Percentiles rank a stretch among this genome's conserved stretches.
Conservation (phyloP, 306 rosid species). For the Vigna radiata region DNA sequence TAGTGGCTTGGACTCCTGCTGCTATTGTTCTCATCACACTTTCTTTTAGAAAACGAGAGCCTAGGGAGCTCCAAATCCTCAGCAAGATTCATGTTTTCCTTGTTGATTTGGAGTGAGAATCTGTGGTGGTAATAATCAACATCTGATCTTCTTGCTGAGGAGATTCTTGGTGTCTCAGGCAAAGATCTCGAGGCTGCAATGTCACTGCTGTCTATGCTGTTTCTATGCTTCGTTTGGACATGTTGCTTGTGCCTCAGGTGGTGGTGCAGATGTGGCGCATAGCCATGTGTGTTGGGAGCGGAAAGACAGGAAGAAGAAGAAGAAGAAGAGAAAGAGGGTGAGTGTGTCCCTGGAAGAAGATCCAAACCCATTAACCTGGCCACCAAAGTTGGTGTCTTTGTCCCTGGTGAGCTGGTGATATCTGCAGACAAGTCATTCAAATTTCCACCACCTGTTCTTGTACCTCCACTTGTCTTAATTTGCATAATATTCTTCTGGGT, state of each 20-base stretch:
- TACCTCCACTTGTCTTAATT: constrained; percentile 64
- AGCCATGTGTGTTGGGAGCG: constrained; percentile 46
- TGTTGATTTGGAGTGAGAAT: constrained; percentile 84
- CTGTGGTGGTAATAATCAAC: constrained; percentile 81
- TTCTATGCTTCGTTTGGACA: constrained; percentile 49
- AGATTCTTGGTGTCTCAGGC: constrained; percentile 80
- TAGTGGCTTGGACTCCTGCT: constrained; percentile 53
- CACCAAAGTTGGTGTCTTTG: constrained; percentile 88
- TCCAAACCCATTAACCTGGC: constrained; percentile 97
- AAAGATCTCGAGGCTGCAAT: constrained; percentile 58
- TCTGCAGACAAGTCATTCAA: constrained; percentile 60
- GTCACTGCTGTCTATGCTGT: constrained; percentile 46
- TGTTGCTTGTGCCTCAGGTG: constrained; percentile 38
- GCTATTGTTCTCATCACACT: constrained; percentile 48
- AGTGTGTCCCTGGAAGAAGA: constrained; percentile 69
- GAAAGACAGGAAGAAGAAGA: constrained; percentile 46
- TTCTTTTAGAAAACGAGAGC: constrained; percentile 54
- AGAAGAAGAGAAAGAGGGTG: constrained; percentile 57
- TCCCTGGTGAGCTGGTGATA: constrained; percentile 66
- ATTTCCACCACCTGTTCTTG: constrained; percentile 41
- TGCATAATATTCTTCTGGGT: constrained; percentile 75
- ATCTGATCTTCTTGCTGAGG: constrained; percentile 74
- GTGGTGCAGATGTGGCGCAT: constrained; percentile 34
- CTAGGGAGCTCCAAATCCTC: constrained; percentile 61
- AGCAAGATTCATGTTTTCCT: constrained; percentile 51